These are phyloP conservation scores for Fusarium sp. DNA, from an alignment of 2,329 filamentous ascomycete genomes.

Conservation along the genomic window DNA sequence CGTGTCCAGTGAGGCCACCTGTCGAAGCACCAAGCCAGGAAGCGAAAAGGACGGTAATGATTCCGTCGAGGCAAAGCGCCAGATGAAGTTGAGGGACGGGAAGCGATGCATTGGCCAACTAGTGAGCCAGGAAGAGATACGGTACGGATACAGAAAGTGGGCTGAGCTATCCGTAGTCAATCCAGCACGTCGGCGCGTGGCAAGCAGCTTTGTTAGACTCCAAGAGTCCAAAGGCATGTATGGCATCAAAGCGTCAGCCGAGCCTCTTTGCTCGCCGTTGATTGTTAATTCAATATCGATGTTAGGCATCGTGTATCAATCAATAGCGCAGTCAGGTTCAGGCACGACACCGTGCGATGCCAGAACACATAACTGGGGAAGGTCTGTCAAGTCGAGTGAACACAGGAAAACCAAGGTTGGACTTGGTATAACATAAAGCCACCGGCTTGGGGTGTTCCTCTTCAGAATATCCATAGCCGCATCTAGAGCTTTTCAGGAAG, in stretches of 20 bases:
- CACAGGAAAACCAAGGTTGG: slow-evolving; percentile 13
- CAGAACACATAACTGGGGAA: neutral
- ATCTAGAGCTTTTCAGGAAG: slow-evolving; percentile 22
- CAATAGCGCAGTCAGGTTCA: neutral
- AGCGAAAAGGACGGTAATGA: slow-evolving; percentile 16
- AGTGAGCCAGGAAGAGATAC: slow-evolving; percentile 17
- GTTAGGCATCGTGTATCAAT: slow-evolving; percentile 23
- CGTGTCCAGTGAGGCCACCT: slow-evolving; percentile 12
- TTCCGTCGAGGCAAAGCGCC: slow-evolving; percentile 13
- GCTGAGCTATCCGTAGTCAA: slow-evolving; percentile 30
- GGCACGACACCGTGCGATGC: slow-evolving; percentile 8
- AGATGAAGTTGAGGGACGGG: slow-evolving; percentile 23
- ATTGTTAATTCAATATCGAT: slow-evolving; percentile 13
- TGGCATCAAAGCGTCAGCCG: slow-evolving; percentile 35
- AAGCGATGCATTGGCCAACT: slow-evolving; percentile 42
- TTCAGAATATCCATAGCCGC: slow-evolving; percentile 1
- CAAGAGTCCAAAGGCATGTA: neutral
- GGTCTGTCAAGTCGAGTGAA: slow-evolving; percentile 12
- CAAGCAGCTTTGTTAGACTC: slow-evolving; percentile 39
- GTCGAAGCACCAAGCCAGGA: slow-evolving; percentile 13
- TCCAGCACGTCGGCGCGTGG: slow-evolving; percentile 26
- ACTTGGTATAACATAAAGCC: neutral
- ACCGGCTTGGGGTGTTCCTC: slow-evolving; percentile 1
- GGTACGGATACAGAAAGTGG: slow-evolving; percentile 37
- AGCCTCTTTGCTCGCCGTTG: slow-evolving; percentile 17